Percentiles rank a stretch among this genome's conserved stretches.
Conservation (phyloP, 2,329 filamentous ascomycete genomes). For the Meredithiella fracta region DNA sequence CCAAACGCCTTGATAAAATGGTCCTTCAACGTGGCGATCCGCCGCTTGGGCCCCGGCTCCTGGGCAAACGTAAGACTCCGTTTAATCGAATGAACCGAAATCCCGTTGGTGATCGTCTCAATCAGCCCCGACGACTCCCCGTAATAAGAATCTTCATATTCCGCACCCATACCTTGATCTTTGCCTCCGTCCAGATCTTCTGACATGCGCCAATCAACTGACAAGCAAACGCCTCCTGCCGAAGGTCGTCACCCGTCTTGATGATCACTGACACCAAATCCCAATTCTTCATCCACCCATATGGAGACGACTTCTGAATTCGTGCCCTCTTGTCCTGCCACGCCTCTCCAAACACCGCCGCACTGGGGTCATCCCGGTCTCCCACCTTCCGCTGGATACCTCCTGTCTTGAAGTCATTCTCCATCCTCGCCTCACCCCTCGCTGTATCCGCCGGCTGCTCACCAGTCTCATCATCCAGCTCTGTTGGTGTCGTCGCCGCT, state of each 20-base stretch:
- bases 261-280: slow-evolving; percentile 75
- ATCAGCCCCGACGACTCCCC: slow-evolving; percentile 68
- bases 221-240: slow-evolving; percentile 75
- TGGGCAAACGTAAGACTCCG: slow-evolving; percentile 62
- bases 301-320: slow-evolving; percentile 67
- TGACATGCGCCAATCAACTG: slow-evolving; percentile 69
- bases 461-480: slow-evolving; percentile 9
- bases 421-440: slow-evolving; percentile 68
- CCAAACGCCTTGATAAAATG: slow-evolving; percentile 73
- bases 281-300: slow-evolving; percentile 84
- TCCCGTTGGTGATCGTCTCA: slow-evolving; percentile 76
- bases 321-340: slow-evolving; percentile 75
- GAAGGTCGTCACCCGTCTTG: slow-evolving; percentile 67
- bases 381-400: slow-evolving; percentile 58
- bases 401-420: slow-evolving; percentile 76
- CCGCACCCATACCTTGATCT: slow-evolving; percentile 71
- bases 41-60: slow-evolving; percentile 30
- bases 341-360: slow-evolving; percentile 72
- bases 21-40: slow-evolving; percentile 65
- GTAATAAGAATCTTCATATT: slow-evolving; percentile 76
- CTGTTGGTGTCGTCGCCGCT: slow-evolving; percentile 18
- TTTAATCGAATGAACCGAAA: slow-evolving; percentile 74
- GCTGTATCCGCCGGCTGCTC: slow-evolving; percentile 27
- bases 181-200: slow-evolving; percentile 63
- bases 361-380: slow-evolving; percentile 71